Evolutionary conservation across 2,329 filamentous ascomycete species (phyloP).

Genomic region (Leptographium flavum): DNA sequence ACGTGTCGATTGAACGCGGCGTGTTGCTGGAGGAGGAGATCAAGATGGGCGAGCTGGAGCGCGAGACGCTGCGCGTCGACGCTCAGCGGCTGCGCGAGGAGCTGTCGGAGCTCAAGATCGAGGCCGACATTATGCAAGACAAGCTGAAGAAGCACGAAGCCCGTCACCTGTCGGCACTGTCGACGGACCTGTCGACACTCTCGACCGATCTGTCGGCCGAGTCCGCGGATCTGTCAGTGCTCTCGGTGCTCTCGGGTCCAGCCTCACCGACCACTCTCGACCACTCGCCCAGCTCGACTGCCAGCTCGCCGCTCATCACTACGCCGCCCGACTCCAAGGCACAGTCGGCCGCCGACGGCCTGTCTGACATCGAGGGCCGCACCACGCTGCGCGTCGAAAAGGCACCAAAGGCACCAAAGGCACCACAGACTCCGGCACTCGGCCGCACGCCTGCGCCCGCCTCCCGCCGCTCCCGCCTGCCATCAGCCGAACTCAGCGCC

Average conservation of each 20-base stretch:
- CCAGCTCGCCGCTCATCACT: slow-evolving; percentile 78
- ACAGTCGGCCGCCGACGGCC: slow-evolving; percentile 38
- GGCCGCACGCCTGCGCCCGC: slow-evolving; percentile 22
- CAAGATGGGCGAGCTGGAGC: slow-evolving; percentile 78
- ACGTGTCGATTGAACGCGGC: slow-evolving; percentile 77
- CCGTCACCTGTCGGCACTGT: slow-evolving; percentile 43
- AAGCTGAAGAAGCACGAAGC: slow-evolving; percentile 65
- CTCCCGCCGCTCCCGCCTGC: slow-evolving; percentile 35
- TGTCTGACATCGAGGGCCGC: slow-evolving; percentile 66
- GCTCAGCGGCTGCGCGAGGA: slow-evolving; percentile 82
- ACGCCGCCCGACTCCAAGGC: slow-evolving; percentile 68
- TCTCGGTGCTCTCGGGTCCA: too few species aligned
- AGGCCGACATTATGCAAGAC: slow-evolving; percentile 86
- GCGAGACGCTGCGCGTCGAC: slow-evolving; percentile 79
- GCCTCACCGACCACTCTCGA: slow-evolving; percentile 66
- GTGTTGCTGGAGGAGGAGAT: slow-evolving; percentile 96
- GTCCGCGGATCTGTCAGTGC: slow-evolving; percentile 46
- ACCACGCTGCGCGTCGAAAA: slow-evolving; percentile 25
- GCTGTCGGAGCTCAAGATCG: slow-evolving; percentile 82
- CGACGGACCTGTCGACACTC: slow-evolving; percentile 49
- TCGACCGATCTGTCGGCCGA: slow-evolving; percentile 44
- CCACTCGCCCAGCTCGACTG: slow-evolving; percentile 65
- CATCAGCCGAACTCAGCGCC: slow-evolving; percentile 35
- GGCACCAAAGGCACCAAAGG: not conserved
- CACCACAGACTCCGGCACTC: slow-evolving; percentile 11